A percentile compares a stretch with the other conserved stretches of the same genome.
Evolutionary conservation across 176 grass and related monocot species (phyloP).

Genomic region (Cymbopogon citratus): DNA sequence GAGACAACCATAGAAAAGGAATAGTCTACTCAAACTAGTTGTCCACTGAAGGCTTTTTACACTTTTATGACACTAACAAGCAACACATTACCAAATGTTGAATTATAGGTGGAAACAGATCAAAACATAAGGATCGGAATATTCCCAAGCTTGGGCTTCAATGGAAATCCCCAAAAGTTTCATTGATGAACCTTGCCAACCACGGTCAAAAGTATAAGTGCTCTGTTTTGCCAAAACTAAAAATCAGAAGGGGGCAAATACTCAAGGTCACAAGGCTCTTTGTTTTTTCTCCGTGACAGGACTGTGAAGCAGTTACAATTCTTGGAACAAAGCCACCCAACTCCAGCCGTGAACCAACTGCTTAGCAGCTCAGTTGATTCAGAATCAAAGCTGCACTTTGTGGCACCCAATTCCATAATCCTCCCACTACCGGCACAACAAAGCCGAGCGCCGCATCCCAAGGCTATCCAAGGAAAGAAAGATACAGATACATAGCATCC

Average conservation of each 20-base stretch:
- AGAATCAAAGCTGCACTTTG: slow-evolving; percentile 21
- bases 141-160: neutral
- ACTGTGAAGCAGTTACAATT: neutral
- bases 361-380: neutral
- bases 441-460: neutral
- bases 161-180: neutral
- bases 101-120: neutral
- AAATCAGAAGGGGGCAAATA: neutral
- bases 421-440: slow-evolving; percentile 9
- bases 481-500: neutral
- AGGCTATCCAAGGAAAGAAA: neutral
- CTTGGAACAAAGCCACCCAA: neutral
- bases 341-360: neutral
- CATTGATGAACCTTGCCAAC: neutral
- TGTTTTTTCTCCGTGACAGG: neutral
- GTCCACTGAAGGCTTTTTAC: neutral
- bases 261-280: neutral
- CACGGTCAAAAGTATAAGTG: neutral
- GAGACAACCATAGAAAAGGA: neutral
- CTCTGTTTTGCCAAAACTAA: neutral
- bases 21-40: neutral
- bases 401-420: slow-evolving; percentile 25
- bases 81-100: neutral
- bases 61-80: neutral
- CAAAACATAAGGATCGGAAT: neutral